Base-by-base conservation (phyloP, 805 yeast species). In the Kazachstania psychrophila region DNA sequence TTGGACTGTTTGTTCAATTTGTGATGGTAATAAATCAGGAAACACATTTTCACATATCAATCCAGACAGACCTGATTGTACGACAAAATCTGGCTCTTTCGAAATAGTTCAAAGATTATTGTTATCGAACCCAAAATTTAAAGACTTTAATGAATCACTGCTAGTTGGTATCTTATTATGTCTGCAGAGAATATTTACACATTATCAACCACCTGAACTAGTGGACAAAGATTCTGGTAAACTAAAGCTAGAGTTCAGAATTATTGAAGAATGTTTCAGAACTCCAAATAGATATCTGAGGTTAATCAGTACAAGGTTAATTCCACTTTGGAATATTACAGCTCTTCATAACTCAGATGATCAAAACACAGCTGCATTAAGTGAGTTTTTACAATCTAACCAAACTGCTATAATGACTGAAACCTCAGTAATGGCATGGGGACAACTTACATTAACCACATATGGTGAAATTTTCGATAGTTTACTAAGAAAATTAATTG, bases 401-500 rank as follows among this genome's bases (percentile, higher is more conserved):
- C 54, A 58, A 3, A 45, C 45, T 8, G 48, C 55, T 2, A 65
- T 72, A 40, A 48, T 77, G 34, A 77, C 73, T 7, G 88, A 81
- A 51, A 71, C 80, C 0, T 66, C 75, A 0, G 64, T 76, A 1
- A 64, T 66, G 52, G 68, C 81, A 0, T 75, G 88, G 73, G 75
- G 79, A 1, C 82, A 77, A 36, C 50, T 85, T 24, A 77, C 83
- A 0, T 60, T 72, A 6, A 67, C 78, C 0, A 68, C 79, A 5
- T 67, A 69, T 5, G 92, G 85, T 6, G 87, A 82, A 31, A 65
- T 77, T 49, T 68, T 81, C 28, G 81, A 82, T 52, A 73, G 76
- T 1, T 62, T 83, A 14, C 61, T 85, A 17, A 65, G 81, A 33
- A 76, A 76, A 46, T 55, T 89, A 24, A 68, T 86, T 6, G 79